Conservation (phyloP, 2,329 filamentous ascomycete species). For the Pyricularia pennisetigena region DNA sequence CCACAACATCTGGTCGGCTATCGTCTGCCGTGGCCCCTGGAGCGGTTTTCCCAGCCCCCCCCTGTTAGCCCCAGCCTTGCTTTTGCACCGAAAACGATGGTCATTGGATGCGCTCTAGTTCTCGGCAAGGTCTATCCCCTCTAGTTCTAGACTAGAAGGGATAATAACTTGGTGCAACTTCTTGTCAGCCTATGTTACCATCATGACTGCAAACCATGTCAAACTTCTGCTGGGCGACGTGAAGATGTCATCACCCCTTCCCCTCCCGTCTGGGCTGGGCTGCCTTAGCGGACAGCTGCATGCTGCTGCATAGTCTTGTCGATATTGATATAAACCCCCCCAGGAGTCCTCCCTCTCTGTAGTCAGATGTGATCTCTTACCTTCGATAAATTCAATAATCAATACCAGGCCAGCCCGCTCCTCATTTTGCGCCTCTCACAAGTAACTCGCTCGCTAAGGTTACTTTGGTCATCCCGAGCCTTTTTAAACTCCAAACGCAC, state of each 20-base stretch:
- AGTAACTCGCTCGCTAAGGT: conserved; percentile 20
- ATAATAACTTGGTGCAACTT: not conserved
- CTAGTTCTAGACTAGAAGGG: not conserved
- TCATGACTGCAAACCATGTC: not conserved
- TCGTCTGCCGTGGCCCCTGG: not conserved
- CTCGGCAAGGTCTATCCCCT: not conserved
- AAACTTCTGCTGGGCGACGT: conserved; percentile 1
- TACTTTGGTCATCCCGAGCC: conserved; percentile 13
- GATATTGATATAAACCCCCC: conserved; percentile 4
- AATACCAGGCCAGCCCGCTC: conserved; percentile 7
- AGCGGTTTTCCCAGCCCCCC: not conserved
- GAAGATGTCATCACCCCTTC: conserved; percentile 5
- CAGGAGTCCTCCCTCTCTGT: not conserved
- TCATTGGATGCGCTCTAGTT: not conserved
- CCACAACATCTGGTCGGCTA: not conserved
- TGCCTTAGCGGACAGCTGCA: not conserved
- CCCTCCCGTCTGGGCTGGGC: not conserved
- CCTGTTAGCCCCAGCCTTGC: not conserved
- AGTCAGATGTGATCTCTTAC: conserved; percentile 4
- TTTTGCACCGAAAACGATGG: conserved; percentile 1
- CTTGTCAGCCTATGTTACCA: not conserved
- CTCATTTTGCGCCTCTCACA: conserved; percentile 11
- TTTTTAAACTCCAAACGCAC: conserved; percentile 3
- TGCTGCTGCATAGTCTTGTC: not conserved
- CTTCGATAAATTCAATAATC: conserved; percentile 10